phyloP scores from a whole-genome alignment of 306 rosid species.

The Trifolium repens region DNA sequence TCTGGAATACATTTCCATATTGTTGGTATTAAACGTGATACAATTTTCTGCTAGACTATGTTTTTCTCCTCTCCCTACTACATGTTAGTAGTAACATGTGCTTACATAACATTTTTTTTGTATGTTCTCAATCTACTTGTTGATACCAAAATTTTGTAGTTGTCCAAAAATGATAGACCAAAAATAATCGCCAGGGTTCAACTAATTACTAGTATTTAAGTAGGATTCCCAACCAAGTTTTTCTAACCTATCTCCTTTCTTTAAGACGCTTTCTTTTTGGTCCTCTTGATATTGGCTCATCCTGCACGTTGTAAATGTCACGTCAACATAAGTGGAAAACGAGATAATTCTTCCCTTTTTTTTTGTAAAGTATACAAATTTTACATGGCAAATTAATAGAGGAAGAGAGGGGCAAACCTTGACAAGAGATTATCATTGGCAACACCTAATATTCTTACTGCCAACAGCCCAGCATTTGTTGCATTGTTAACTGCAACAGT shows the following conservation, averaged over 20 bases:
- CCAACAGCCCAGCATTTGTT: conserved; percentile 79
- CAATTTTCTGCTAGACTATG: background rate
- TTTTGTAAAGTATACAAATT: conserved; percentile 1
- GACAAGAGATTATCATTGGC: conserved; percentile 50
- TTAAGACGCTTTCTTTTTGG: conserved; percentile 60
- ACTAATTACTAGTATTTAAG: conserved; percentile 39
- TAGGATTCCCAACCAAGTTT: conserved; percentile 74
- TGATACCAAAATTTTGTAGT: conserved; percentile 29
- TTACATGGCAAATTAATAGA: background rate
- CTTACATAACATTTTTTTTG: conserved; percentile 1
- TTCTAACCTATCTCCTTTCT: conserved; percentile 67
- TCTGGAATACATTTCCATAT: too few relatives aligned
- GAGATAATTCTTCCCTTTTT: background rate
- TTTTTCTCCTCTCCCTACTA: background rate
- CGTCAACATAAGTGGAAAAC: conserved; percentile 22
- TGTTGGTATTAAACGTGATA: too few relatives aligned
- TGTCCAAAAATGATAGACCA: conserved; percentile 26
- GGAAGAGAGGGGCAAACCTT: conserved; percentile 52
- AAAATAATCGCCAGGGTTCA: conserved; percentile 14
- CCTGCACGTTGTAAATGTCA: conserved; percentile 54
- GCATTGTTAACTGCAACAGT: conserved; percentile 85
- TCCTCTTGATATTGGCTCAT: conserved; percentile 78
- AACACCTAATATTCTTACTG: conserved; percentile 64
- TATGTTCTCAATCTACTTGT: conserved; percentile 27
- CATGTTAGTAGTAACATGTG: background rate